phyloP scores from a whole-genome alignment of 208 protist genomes.

The Angomonas deanei region DNA sequence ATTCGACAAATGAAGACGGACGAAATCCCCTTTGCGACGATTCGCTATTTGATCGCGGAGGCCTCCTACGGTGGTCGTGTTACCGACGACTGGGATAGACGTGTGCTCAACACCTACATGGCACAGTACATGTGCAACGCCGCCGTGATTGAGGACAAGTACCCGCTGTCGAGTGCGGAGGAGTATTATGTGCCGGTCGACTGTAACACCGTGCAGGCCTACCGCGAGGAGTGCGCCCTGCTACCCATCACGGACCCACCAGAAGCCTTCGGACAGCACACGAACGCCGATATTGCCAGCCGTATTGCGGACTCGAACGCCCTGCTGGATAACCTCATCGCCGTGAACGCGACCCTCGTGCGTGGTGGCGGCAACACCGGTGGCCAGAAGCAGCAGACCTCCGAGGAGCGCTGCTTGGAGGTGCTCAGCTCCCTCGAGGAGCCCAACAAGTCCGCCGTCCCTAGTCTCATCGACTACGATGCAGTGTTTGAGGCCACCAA shows the following conservation, averaged over 20 bases:
- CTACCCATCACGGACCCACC: conserved; percentile 94
- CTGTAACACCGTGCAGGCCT: conserved; percentile 88
- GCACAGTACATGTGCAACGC: conserved; percentile 91
- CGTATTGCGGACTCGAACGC: conserved; percentile 91
- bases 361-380: conserved; percentile 50
- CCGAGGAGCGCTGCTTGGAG: conserved; percentile 84
- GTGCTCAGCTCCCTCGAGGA: conserved; percentile 85
- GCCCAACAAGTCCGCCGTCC: conserved; percentile 75
- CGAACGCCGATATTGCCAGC: conserved; percentile 97
- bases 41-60: conserved; percentile 98
- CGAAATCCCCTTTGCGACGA: conserved; percentile 95
- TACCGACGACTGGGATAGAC: conserved; percentile 97
- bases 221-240: conserved; percentile 89
- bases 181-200: conserved; percentile 90
- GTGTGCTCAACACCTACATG: conserved; percentile 97
- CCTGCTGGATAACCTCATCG: conserved; percentile 94
- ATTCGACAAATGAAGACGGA: conserved; percentile 76
- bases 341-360: conserved; percentile 70
- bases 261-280: conserved; percentile 98
- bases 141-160: conserved; percentile 75
- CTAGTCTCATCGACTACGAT: conserved; percentile 86
- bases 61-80: conserved; percentile 98
- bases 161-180: conserved; percentile 73
- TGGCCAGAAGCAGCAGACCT: conserved; percentile 30
- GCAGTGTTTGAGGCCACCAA: conserved; percentile 88